Evolutionary conservation across 768 basidiomycete species (phyloP).

Genomic region (Gyrodon lividus): DNA sequence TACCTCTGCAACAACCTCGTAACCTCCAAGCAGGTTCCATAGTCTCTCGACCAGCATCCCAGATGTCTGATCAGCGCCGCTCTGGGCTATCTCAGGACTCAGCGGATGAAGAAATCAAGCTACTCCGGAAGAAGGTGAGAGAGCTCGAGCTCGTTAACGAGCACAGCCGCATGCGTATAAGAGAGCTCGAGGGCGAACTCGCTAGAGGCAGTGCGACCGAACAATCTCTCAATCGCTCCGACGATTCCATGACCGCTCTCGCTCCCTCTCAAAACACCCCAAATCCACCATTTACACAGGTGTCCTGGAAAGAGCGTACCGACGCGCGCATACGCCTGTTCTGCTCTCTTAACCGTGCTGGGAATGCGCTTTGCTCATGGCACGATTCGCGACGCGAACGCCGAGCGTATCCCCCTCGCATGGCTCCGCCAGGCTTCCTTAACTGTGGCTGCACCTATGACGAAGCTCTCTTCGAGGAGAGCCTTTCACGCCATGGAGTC

Average conservation of each 20-base stretch:
- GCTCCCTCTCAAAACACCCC: slow-evolving; percentile 30
- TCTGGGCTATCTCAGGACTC: slow-evolving; percentile 24
- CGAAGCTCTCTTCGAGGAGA: slow-evolving; percentile 86
- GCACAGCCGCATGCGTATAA: slow-evolving; percentile 45
- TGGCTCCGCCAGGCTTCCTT: slow-evolving; percentile 73
- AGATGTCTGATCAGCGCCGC: slow-evolving; percentile 27
- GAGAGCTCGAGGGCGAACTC: slow-evolving; percentile 48
- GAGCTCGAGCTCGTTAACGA: slow-evolving; percentile 65
- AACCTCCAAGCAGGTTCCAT: not conserved
- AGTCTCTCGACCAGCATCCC: slow-evolving; percentile 20
- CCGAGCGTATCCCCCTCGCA: slow-evolving; percentile 71
- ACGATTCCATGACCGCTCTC: slow-evolving; percentile 10
- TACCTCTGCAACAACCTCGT: slow-evolving; percentile 4
- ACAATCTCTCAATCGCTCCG: slow-evolving; percentile 21
- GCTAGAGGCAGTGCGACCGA: slow-evolving; percentile 30
- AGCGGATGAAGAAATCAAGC: slow-evolving; percentile 50
- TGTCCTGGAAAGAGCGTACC: slow-evolving; percentile 71
- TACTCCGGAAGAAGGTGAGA: slow-evolving; percentile 54
- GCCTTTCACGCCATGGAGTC: slow-evolving; percentile 72
- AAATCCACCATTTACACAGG: slow-evolving; percentile 43
- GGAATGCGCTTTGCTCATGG: slow-evolving; percentile 88
- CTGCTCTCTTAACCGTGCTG: slow-evolving; percentile 83
- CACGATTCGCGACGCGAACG: slow-evolving; percentile 87
- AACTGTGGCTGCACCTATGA: slow-evolving; percentile 87
- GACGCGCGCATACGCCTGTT: slow-evolving; percentile 67